phyloP scores from a whole-genome alignment of 1,284 basidiomycete genomes.

The Fistulina hepatica region DNA sequence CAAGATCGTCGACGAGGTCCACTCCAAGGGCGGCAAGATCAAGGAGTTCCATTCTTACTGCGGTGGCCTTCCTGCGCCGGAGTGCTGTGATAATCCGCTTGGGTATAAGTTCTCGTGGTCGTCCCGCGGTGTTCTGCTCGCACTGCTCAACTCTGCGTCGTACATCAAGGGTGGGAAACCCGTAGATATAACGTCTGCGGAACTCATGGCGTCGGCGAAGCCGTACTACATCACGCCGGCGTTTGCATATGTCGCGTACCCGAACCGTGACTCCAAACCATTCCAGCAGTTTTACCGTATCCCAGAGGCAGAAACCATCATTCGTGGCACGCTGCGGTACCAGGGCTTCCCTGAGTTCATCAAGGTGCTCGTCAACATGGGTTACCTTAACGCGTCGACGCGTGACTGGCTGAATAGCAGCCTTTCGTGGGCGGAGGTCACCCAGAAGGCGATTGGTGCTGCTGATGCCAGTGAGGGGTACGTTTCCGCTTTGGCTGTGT shows the following conservation, averaged over 20 bases:
- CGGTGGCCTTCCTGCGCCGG: slow-evolving; percentile 89
- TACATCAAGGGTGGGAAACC: slow-evolving; percentile 61
- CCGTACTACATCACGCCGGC: slow-evolving; percentile 95
- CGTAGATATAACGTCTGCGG: slow-evolving; percentile 52
- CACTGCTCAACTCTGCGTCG: slow-evolving; percentile 88
- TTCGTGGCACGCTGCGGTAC: slow-evolving; percentile 92
- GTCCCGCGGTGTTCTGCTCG: slow-evolving; percentile 90
- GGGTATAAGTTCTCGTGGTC: slow-evolving; percentile 99
- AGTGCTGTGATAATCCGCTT: slow-evolving; percentile 87
- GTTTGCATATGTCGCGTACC: slow-evolving; percentile 95
- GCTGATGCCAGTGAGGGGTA: slow-evolving; percentile 62
- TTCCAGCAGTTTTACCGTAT: slow-evolving; percentile 87
- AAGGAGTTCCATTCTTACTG: slow-evolving; percentile 96
- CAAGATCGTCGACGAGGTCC: slow-evolving; percentile 93
- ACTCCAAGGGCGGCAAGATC: slow-evolving; percentile 92
- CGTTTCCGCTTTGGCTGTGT: slow-evolving; percentile 15
- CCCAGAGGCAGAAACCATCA: slow-evolving; percentile 86
- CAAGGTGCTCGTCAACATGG: slow-evolving; percentile 77
- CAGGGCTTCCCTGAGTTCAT: slow-evolving; percentile 99
- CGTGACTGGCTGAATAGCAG: slow-evolving; percentile 74
- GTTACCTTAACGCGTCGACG: slow-evolving; percentile 71
- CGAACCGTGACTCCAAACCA: slow-evolving; percentile 90
- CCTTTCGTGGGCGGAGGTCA: slow-evolving; percentile 77
- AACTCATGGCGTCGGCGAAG: slow-evolving; percentile 82
- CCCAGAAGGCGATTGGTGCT: slow-evolving; percentile 69